These are phyloP conservation scores for Aspergillus quadrilineatus DNA, from an alignment of 2,329 filamentous ascomycete genomes.

Conservation along the genomic window DNA sequence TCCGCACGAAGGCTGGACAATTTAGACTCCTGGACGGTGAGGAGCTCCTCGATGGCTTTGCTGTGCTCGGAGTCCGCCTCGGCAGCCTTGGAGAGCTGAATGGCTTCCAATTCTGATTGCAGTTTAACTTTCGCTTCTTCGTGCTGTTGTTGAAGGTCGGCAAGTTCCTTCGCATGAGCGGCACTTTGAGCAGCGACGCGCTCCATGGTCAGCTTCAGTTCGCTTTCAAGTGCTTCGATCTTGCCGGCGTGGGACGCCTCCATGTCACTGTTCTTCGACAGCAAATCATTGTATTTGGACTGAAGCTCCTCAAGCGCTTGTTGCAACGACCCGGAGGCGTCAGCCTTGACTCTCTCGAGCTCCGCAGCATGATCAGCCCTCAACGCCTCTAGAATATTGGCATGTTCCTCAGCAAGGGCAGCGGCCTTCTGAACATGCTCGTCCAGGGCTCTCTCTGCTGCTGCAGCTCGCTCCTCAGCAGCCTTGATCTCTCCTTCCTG, in stretches of 20 bases:
- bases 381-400: conserved; percentile 33
- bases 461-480: conserved; percentile 35
- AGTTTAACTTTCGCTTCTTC: conserved; percentile 35
- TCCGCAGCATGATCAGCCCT: conserved; percentile 37
- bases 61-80: conserved; percentile 40
- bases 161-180: conserved; percentile 30
- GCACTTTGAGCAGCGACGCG: conserved; percentile 31
- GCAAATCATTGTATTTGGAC: conserved; percentile 34
- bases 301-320: conserved; percentile 34
- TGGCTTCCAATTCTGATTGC: conserved; percentile 39
- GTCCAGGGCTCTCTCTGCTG: conserved; percentile 35
- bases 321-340: conserved; percentile 33
- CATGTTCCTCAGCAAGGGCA: conserved; percentile 33
- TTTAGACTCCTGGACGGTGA: conserved; percentile 41
- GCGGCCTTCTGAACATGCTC: conserved; percentile 33
- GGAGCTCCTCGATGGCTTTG: conserved; percentile 42
- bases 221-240: conserved; percentile 29
- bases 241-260: conserved; percentile 33
- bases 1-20: conserved; percentile 37
- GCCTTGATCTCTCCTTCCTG: conserved; percentile 35
- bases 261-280: conserved; percentile 29
- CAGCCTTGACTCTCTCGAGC: conserved; percentile 31
- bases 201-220: conserved; percentile 23
- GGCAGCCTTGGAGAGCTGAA: conserved; percentile 34
- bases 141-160: conserved; percentile 36